These are phyloP conservation scores for Histomonas meleagridis DNA, from an alignment of 208 protist species.

Conservation along the genomic window DNA sequence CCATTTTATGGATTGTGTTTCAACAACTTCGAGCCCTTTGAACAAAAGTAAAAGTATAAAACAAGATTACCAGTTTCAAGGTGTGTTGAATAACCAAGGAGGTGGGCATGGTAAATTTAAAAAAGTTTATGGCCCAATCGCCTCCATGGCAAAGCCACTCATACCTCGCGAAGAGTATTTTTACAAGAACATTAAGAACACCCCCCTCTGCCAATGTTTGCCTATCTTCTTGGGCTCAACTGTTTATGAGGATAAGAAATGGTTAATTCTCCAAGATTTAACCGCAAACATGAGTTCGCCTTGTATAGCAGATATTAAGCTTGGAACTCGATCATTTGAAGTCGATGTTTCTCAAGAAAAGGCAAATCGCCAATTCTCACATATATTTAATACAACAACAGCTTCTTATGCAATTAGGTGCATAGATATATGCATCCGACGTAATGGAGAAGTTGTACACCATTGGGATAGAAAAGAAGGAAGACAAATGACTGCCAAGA, in stretches of 20 bases:
- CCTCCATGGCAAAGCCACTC: not conserved
- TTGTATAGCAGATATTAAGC: slow-evolving; percentile 16
- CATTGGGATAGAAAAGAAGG: not conserved
- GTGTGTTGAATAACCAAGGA: not conserved
- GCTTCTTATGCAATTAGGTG: not conserved
- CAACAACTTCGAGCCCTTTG: too few relatives aligned
- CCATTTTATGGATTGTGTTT: too few relatives aligned
- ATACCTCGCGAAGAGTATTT: not conserved
- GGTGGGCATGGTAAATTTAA: not conserved
- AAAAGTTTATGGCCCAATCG: not conserved
- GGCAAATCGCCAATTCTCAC: not conserved
- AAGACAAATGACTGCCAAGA: not conserved
- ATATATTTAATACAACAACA: not conserved
- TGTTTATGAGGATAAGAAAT: not conserved
- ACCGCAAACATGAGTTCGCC: not conserved
- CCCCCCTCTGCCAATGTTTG: not conserved
- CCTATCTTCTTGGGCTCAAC: not conserved
- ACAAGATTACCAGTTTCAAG: too few relatives aligned
- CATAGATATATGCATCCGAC: not conserved
- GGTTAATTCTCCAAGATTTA: not conserved
- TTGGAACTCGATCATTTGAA: slow-evolving; percentile 5
- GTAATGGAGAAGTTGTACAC: not conserved
- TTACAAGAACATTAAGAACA: not conserved
- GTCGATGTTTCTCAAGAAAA: not conserved
- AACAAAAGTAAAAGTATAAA: too few relatives aligned